Base-by-base conservation (phyloP, 352 stramenopile genomes). In the Pythium guiyangense region DNA sequence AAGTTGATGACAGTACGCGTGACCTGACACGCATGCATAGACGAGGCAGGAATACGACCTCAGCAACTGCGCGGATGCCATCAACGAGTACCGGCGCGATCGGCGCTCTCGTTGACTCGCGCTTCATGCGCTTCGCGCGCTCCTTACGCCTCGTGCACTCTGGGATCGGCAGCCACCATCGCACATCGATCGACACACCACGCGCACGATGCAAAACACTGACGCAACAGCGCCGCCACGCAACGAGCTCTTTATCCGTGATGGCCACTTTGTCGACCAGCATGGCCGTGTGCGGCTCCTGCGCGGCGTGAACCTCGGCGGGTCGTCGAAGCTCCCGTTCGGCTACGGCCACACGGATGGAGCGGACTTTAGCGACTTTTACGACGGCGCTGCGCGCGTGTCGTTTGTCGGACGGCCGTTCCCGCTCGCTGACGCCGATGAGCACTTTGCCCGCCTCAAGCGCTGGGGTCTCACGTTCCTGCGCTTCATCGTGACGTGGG, bases 401-500 rank as follows among this genome's bases (percentile, higher is more conserved):
- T 90, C 71, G 22, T 94, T 91, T 60, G 74, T 97, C 35, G 73
- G 79, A 27, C 74, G 88, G 1, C 90, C 89, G 20, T 97, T 97
- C 60, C 84, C 90, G 4, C 60, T 97, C 12, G 59, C 58, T 3
- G 85, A 97, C 42, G 89, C 88, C 6, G 69, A 88, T 29, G 18
- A 67, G 27, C 89, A 97, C 57, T 92, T 97, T 48, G 52, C 73
- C 1, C 62, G 89, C 18, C 63, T 97, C n/a, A 70, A 66, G 40
- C 74, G 82, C 20, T 96, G 88, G 80, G 89, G 90, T 0, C 76
- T 94, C 56, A 96, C 72, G 22, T 81, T 94, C 27, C 37, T 97
- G 37, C 71, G 88, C 8, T 74, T 97, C 46, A 74, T 96, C 35
- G 73, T 96, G 9, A 96, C 86, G 5, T 97, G 90, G 90, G 90